Evolutionary conservation across 768 basidiomycete species (phyloP), one percentile per base, ranked within the genome.

Genomic region (Tylopilus sp.): DNA sequence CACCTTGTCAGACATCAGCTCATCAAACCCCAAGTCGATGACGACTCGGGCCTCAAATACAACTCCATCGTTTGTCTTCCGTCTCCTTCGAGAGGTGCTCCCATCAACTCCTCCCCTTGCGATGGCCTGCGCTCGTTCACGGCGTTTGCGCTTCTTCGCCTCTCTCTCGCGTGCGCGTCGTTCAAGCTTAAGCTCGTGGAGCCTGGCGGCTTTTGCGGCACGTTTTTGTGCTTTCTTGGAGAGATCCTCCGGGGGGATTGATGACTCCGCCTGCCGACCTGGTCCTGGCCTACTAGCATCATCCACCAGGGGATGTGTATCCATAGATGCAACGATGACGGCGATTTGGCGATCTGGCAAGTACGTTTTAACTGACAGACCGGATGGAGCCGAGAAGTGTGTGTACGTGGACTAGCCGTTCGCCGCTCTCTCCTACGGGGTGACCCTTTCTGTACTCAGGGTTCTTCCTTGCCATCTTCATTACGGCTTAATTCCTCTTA

Each of bases 1-100:
- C 68, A 95, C 94, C 75, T 94, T 91, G 55, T 95, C 92, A 51
- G 75, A 83, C 95, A 98, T 98, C 71, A 85, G 75, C 40, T 94
- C 81, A 66, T 98, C 95, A 67, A 97, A 98, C 9, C 85, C 91
- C 17, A 98, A 76, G 72, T 99, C 97, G 18, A 98, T 68, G 30
- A 91, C 81, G 3, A 93, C 77, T 52, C 76, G 78, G 20, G 87
- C 90, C 6, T 80, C 76, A 57, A 81, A 85, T 53, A 52, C 74
- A 74, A 79, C 57, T 63, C 71, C 57, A 60, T 69, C 56, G 69
- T 55, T 49, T 38, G 21, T 54, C 56, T 38, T 63, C 33, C 47
- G 50, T 46, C 50, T 57, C 44, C 60, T 69, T 23, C 43, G 50
- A 47, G 53, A 44, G 26, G 21, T 20, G 7, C 12, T 47, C 26